Evolutionary conservation across 768 basidiomycete genomes (phyloP).

Genomic region (Kwoniella newhampshirensis): DNA sequence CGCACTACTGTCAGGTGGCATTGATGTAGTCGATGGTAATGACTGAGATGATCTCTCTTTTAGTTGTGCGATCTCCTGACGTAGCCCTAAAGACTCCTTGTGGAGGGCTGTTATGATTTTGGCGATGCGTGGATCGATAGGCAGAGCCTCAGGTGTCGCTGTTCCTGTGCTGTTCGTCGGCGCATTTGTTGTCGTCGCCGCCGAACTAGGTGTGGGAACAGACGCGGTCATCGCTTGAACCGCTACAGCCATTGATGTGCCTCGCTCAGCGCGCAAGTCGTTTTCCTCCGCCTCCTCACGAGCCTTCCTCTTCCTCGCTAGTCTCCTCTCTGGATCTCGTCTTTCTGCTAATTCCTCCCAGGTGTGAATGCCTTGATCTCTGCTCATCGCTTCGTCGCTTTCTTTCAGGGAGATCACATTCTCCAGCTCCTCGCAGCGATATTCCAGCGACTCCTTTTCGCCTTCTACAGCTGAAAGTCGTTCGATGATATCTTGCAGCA

Average conservation of each 20-base stretch:
- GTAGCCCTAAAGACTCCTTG: too few relatives aligned
- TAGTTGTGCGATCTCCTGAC: too few relatives aligned
- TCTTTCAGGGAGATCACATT: not conserved
- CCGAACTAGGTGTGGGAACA: too few relatives aligned
- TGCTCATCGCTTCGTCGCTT: not conserved
- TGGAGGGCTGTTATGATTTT: too few relatives aligned
- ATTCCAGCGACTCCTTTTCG: conserved; percentile 7
- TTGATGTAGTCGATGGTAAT: not conserved
- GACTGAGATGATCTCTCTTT: not conserved
- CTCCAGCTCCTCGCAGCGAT: conserved; percentile 9
- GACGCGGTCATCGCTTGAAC: too few relatives aligned
- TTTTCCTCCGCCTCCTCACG: not conserved
- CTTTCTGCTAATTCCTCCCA: conserved; percentile 13
- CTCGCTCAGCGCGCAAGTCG: too few relatives aligned
- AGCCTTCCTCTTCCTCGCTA: conserved; percentile 14
- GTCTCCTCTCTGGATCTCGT: conserved; percentile 11
- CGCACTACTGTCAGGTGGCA: too few relatives aligned
- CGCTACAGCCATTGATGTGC: too few relatives aligned
- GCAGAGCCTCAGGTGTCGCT: too few relatives aligned
- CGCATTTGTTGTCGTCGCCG: too few relatives aligned
- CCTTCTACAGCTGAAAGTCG: conserved; percentile 13
- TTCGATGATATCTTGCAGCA: conserved; percentile 9
- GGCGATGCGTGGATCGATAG: too few relatives aligned
- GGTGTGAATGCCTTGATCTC: not conserved
- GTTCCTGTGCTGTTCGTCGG: too few relatives aligned